Evolutionary conservation across 2,329 filamentous ascomycete genomes (phyloP).

Genomic region (Chalara sp.): DNA sequence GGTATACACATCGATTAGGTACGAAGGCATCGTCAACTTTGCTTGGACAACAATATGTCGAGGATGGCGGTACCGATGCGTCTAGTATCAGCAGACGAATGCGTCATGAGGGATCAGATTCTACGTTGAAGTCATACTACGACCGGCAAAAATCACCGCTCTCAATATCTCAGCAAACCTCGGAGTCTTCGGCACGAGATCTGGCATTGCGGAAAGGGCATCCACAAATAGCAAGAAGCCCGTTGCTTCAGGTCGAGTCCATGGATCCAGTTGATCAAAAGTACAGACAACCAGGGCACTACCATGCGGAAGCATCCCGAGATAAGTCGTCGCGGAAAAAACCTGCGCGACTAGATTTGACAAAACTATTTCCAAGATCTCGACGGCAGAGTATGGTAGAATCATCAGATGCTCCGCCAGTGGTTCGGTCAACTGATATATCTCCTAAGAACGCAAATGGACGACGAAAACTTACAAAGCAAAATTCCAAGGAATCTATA

Average conservation of each 20-base stretch:
- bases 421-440: not conserved
- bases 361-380: constrained; percentile 23
- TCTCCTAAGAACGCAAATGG: no score
- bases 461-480: constrained; percentile 18
- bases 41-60: constrained; percentile 32
- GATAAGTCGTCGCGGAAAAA: constrained; percentile 21
- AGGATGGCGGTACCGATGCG: constrained; percentile 27
- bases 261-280: constrained; percentile 17
- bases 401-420: constrained; percentile 5
- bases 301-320: not conserved
- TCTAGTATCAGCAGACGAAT: constrained; percentile 29
- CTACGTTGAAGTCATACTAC: constrained; percentile 39
- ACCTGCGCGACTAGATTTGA: constrained; percentile 21
- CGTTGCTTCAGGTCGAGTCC: constrained; percentile 18
- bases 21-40: constrained; percentile 39
- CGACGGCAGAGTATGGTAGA: constrained; percentile 11
- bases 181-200: constrained; percentile 34
- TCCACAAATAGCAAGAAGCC: constrained; percentile 22
- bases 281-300: constrained; percentile 8
- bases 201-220: constrained; percentile 30
- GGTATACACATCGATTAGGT: constrained; percentile 24
- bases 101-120: constrained; percentile 33
- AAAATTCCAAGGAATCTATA: constrained; percentile 21
- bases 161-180: constrained; percentile 34
- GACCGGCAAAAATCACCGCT: constrained; percentile 34